Conservation (phyloP, 768 basidiomycete genomes). For the Xerocomellus dryophilus region DNA sequence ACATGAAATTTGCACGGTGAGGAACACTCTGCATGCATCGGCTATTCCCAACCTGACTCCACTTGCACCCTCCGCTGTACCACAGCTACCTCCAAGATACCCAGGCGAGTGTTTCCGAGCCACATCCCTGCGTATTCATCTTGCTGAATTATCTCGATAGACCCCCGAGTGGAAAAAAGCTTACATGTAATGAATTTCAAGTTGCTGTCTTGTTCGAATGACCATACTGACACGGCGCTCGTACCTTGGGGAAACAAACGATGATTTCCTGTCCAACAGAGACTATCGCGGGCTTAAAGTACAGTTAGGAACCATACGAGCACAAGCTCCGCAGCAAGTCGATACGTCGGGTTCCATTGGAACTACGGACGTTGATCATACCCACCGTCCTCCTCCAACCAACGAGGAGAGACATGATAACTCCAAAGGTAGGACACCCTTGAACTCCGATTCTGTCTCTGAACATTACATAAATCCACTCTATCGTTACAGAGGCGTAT, state of each 20-base stretch:
- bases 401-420: neutral
- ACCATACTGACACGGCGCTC: neutral
- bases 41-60: neutral
- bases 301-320: conserved; percentile 54
- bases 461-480: neutral
- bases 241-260: neutral
- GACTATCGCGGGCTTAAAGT: conserved; percentile 79
- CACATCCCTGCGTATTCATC: neutral
- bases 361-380: neutral
- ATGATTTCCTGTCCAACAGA: conserved; percentile 34
- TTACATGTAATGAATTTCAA: conserved; percentile 20
- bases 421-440: neutral
- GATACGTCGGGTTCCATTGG: neutral
- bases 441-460: neutral
- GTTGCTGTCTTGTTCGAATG: neutral
- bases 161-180: conserved; percentile 55
- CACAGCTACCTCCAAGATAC: conserved; percentile 65
- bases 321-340: conserved; percentile 24
- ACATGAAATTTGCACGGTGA: conserved; percentile 63
- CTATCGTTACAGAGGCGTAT: neutral
- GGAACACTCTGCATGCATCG: conserved; percentile 2
- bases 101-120: conserved; percentile 41
- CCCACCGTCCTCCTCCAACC: neutral
- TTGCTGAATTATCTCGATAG: conserved; percentile 33
- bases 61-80: neutral